A percentile compares a stretch with the other conserved stretches of the same genome.
These are phyloP conservation scores for Juglanconis juglandina DNA, from an alignment of 2,329 filamentous ascomycete species.

Conservation along the genomic window DNA sequence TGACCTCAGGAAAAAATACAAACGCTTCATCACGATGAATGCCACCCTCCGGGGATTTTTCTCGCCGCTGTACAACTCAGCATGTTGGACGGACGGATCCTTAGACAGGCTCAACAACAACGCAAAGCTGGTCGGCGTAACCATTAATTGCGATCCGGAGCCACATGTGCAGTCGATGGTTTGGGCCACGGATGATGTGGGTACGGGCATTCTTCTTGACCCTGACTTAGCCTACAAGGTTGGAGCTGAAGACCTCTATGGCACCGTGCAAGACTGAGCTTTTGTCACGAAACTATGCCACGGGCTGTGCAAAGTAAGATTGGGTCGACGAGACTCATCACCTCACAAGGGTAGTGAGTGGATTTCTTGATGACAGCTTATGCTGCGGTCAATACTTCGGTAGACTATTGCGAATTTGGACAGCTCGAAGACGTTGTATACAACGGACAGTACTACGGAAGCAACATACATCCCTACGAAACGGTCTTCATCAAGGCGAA, in stretches of 20 bases:
- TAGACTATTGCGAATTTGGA: background rate
- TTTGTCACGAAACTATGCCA: conserved; percentile 23
- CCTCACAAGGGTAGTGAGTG: conserved; percentile 26
- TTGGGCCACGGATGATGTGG: conserved; percentile 29
- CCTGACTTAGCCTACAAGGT: conserved; percentile 19
- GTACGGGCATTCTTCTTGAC: conserved; percentile 29
- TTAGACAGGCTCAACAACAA: conserved; percentile 26
- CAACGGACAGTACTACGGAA: background rate
- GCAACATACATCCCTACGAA: conserved; percentile 10
- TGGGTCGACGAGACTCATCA: conserved; percentile 23
- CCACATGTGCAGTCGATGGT: conserved; percentile 32
- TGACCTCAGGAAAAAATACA: conserved; percentile 29
- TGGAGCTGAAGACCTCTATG: conserved; percentile 17
- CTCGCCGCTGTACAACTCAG: conserved; percentile 27
- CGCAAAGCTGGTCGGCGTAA: conserved; percentile 32
- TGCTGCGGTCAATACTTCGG: background rate
- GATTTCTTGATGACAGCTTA: conserved; percentile 29
- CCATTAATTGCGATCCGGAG: conserved; percentile 27
- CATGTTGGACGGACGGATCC: conserved; percentile 31
- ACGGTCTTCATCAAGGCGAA: conserved; percentile 5
- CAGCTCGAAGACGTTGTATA: conserved; percentile 2
- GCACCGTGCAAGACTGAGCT: conserved; percentile 20
- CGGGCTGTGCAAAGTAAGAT: conserved; percentile 25
- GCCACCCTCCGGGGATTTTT: conserved; percentile 30
- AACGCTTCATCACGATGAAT: conserved; percentile 30